phyloP scores from a whole-genome alignment of 2,329 filamentous ascomycete genomes.

The Iodosphaeria phyllophila region DNA sequence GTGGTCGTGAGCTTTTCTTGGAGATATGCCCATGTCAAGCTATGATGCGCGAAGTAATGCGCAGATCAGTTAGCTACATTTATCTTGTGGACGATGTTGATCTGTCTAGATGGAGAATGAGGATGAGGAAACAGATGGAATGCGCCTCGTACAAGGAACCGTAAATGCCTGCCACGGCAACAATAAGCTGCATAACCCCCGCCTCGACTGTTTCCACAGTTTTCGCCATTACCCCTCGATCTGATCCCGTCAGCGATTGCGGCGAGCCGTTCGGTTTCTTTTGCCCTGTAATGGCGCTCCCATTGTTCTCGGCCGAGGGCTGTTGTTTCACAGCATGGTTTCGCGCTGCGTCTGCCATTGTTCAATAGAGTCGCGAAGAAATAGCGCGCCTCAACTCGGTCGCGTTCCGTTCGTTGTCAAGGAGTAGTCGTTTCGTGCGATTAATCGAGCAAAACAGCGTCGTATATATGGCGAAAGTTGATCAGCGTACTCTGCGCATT shows the following conservation, averaged over 20 bases:
- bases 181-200: conserved; percentile 55
- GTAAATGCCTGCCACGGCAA: conserved; percentile 91
- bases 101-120: no score
- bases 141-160: conserved; percentile 61
- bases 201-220: conserved; percentile 26
- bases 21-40: conserved; percentile 87
- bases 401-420: no score
- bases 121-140: conserved; percentile 1
- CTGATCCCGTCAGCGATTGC: no score
- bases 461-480: no score
- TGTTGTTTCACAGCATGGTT: no score
- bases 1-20: conserved; percentile 97
- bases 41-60: conserved; percentile 13
- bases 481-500: no score
- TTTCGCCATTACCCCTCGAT: no score
- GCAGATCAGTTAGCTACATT: conserved; percentile 1
- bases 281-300: conserved; percentile 15
- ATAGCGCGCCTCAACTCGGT: no score
- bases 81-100: neutral
- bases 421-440: no score
- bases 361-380: no score
- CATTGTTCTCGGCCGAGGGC: conserved; percentile 7
- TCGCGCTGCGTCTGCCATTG: no score
- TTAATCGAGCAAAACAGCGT: no score
- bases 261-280: conserved; percentile 9